A percentile compares a stretch with the other conserved stretches of the same genome.
Evolutionary conservation across 306 rosid species (phyloP).

Genomic region (Rubus idaeus): DNA sequence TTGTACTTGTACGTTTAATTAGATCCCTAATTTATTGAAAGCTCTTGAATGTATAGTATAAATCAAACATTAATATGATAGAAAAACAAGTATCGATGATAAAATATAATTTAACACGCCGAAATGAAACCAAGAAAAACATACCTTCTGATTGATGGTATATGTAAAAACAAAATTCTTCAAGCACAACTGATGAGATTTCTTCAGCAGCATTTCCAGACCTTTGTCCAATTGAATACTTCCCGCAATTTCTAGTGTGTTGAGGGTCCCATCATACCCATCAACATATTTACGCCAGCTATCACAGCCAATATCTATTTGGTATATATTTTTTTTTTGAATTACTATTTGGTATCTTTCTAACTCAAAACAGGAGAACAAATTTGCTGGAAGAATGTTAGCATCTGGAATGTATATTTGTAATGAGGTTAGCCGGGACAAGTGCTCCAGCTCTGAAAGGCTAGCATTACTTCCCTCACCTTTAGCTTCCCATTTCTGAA

Average conservation of each 20-base stretch:
- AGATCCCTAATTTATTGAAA: too few relatives aligned
- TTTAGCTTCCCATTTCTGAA: constrained; percentile 21
- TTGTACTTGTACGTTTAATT: too few relatives aligned
- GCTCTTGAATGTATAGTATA: too few relatives aligned
- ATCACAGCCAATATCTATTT: constrained; percentile 38
- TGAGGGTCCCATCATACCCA: background rate
- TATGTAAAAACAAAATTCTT: constrained; percentile 28
- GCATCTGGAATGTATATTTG: constrained; percentile 28
- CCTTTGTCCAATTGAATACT: constrained; percentile 25
- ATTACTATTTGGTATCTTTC: constrained; percentile 32
- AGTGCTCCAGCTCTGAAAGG: constrained; percentile 32
- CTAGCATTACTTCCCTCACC: constrained; percentile 14
- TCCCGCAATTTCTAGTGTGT: constrained; percentile 17
- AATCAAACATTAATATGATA: too few relatives aligned
- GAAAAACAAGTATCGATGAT: too few relatives aligned
- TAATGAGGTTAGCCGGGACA: constrained; percentile 27
- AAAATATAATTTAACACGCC: background rate
- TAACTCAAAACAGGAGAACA: constrained; percentile 19
- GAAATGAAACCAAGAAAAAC: too few relatives aligned
- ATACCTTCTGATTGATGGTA: constrained; percentile 14
- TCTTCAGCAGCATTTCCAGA: constrained; percentile 28
- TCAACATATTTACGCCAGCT: background rate
- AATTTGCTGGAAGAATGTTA: constrained; percentile 16
- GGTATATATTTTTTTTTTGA: too few relatives aligned
- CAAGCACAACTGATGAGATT: constrained; percentile 38